Percentiles rank a stretch among this genome's conserved stretches.
phyloP scores from a whole-genome alignment of 2,329 filamentous ascomycete species.

The Knufia fluminis region DNA sequence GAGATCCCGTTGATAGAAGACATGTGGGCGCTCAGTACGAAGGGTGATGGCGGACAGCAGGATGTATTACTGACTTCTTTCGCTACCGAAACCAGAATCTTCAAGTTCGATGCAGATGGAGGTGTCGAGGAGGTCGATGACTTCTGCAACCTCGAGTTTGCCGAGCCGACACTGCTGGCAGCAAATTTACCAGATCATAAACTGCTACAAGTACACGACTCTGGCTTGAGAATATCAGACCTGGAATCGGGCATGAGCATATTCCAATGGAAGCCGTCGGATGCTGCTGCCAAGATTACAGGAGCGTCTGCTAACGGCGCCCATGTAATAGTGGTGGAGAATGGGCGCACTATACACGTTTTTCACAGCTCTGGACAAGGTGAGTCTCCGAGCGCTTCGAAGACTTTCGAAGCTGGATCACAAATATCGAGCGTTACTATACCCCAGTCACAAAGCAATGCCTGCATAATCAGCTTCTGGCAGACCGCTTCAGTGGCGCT shows the following conservation, averaged over 20 bases:
- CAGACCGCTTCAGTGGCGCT: slow-evolving; percentile 70
- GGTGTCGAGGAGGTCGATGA: slow-evolving; percentile 79
- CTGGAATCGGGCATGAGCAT: slow-evolving; percentile 36
- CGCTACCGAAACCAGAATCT: slow-evolving; percentile 72
- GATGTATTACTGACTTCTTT: slow-evolving; percentile 76
- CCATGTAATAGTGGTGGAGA: slow-evolving; percentile 63
- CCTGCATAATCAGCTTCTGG: slow-evolving; percentile 83
- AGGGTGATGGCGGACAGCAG: slow-evolving; percentile 37
- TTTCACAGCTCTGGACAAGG: slow-evolving; percentile 47
- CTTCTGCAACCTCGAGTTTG: slow-evolving; percentile 62
- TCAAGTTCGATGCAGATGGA: slow-evolving; percentile 63
- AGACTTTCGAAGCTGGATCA: slow-evolving; percentile 55
- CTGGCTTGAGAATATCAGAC: slow-evolving; percentile 50
- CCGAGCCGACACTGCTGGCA: slow-evolving; percentile 62
- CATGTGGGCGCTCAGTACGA: slow-evolving; percentile 58
- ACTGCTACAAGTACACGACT: slow-evolving; percentile 67
- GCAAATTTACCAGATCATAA: slow-evolving; percentile 54
- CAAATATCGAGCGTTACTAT: slow-evolving; percentile 82
- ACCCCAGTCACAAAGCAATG: slow-evolving; percentile 50
- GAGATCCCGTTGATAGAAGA: slow-evolving; percentile 66
- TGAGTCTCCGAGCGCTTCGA: slow-evolving; percentile 50
- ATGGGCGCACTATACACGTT: slow-evolving; percentile 63
- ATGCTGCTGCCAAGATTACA: slow-evolving; percentile 51
- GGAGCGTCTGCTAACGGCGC: slow-evolving; percentile 65
- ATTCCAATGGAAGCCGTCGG: slow-evolving; percentile 39